phyloP scores from a whole-genome alignment of 2,329 filamentous ascomycete species.

The Plectosphaerella plurivora region DNA sequence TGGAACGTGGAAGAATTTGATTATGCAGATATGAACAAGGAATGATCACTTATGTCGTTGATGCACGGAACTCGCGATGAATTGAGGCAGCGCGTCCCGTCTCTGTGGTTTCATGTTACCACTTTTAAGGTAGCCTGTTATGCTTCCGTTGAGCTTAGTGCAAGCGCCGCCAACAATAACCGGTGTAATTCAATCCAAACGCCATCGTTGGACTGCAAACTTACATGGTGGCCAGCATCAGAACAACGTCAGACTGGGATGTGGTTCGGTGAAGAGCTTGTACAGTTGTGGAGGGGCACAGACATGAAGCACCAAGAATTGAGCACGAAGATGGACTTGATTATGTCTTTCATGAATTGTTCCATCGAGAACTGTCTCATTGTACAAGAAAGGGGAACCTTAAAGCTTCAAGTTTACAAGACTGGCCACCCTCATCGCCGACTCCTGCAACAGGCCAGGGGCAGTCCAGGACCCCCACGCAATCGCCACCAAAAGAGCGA shows the following conservation, averaged over 20 bases:
- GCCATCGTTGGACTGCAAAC: not conserved
- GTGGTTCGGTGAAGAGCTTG: not conserved
- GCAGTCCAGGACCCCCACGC: not conserved
- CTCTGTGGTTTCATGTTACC: not conserved
- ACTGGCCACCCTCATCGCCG: not conserved
- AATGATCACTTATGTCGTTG: not conserved
- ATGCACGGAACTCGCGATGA: not conserved
- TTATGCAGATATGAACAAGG: not conserved
- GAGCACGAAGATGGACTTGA: not conserved
- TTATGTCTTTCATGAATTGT: not conserved
- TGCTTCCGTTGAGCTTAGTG: not conserved
- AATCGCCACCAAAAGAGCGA: not conserved
- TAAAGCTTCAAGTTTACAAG: not conserved
- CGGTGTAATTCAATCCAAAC: not conserved
- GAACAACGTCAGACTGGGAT: not conserved
- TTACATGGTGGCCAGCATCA: not conserved
- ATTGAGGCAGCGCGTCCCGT: not conserved
- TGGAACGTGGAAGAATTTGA: conserved; percentile 16
- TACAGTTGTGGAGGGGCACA: not conserved
- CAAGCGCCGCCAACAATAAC: not conserved
- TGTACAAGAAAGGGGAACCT: not conserved
- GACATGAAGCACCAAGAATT: not conserved
- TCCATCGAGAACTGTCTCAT: not conserved
- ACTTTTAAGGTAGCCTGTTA: not conserved
- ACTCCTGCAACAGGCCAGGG: not conserved